Evolutionary conservation across 345 rosid genomes (phyloP).

Genomic region (Hypericum perforatum): DNA sequence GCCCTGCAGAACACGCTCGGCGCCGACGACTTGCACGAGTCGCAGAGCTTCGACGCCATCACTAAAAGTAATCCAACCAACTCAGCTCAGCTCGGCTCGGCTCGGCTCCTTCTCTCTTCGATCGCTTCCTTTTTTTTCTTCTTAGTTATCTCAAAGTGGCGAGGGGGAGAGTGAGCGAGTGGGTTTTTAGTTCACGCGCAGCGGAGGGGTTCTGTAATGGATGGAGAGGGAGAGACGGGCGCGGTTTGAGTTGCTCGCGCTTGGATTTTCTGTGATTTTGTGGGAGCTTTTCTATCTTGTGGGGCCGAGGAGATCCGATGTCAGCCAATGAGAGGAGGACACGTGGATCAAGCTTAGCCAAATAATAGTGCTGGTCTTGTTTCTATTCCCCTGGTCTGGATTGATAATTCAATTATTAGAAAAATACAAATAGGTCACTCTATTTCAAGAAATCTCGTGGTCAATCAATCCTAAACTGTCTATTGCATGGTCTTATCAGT

Average conservation of each 20-base stretch:
- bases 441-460: too few species aligned
- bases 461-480: too few species aligned
- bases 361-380: background rate
- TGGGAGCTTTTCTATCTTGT: constrained; percentile 34
- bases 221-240: background rate
- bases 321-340: constrained; percentile 18
- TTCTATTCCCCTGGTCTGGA: background rate
- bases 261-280: background rate
- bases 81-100: background rate
- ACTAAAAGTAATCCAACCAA: background rate
- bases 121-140: constrained; percentile 7
- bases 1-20: constrained; percentile 28
- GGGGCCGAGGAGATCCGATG: constrained; percentile 50
- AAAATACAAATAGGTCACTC: too few species aligned
- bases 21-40: constrained; percentile 24
- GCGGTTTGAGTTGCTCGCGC: background rate
- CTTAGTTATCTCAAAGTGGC: background rate
- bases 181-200: background rate
- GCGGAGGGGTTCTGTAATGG: background rate
- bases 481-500: too few species aligned
- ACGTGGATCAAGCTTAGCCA: constrained; percentile 58
- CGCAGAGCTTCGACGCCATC: constrained; percentile 27
- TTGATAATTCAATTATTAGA: background rate
- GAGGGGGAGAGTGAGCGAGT: too few species aligned
- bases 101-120: background rate